Percentiles rank a stretch among this genome's conserved stretches.
Evolutionary conservation across 495 filamentous ascomycete species (phyloP).

Genomic region (Lindgomyces ingoldianus): DNA sequence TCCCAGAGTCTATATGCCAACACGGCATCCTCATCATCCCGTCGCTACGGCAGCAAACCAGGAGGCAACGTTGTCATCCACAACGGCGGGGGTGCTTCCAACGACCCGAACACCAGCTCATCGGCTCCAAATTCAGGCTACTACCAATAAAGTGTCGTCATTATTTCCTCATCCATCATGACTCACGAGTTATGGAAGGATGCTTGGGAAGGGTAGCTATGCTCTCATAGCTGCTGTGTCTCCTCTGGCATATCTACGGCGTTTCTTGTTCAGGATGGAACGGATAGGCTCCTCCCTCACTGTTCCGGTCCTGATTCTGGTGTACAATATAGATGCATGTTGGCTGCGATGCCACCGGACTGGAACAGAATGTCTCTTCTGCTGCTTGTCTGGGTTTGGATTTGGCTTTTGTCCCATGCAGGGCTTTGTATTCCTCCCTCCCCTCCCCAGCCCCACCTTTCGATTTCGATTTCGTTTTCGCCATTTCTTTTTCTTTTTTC

Average conservation of each 20-base stretch:
- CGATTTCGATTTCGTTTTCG: too few relatives aligned
- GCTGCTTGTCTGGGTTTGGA: neutral
- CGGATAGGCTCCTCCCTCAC: neutral
- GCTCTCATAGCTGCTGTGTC: neutral
- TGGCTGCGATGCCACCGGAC: neutral
- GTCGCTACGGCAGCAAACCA: slow-evolving; percentile 33
- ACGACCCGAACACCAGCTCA: slow-evolving; percentile 34
- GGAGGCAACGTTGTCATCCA: slow-evolving; percentile 21
- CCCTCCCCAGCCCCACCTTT: too few relatives aligned
- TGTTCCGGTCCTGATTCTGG: neutral
- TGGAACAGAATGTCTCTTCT: neutral
- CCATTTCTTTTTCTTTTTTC: neutral
- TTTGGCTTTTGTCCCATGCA: neutral
- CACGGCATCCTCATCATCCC: slow-evolving; percentile 27
- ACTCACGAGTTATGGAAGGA: slow-evolving; percentile 11
- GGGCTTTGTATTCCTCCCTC: too few relatives aligned
- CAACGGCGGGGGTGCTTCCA: slow-evolving; percentile 35
- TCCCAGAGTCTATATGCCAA: slow-evolving; percentile 27
- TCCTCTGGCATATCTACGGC: neutral
- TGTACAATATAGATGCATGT: neutral
- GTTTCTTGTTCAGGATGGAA: neutral
- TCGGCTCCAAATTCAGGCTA: slow-evolving; percentile 33
- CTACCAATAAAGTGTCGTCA: slow-evolving; percentile 16
- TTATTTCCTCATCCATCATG: neutral
- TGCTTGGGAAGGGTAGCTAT: neutral